Base-by-base conservation (phyloP, 2,329 filamentous ascomycete species). In the Apiospora marii region DNA sequence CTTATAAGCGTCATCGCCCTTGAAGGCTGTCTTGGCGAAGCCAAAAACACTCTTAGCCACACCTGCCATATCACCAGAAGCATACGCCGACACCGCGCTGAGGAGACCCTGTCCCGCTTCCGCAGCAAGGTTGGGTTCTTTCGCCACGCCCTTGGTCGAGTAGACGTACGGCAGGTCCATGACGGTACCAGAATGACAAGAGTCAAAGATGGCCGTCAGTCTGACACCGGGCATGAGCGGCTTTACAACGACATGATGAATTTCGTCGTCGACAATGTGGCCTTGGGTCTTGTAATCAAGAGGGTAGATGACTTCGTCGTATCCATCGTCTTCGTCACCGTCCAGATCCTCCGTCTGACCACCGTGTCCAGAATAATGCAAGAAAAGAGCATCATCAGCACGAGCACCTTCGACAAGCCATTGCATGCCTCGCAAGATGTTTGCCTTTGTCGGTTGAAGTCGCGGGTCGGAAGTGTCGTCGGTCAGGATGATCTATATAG, bases 1-100 rank as follows among this genome's bases (percentile, higher is more conserved):
- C 84, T 95, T 90, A 82, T 95, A 92, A 8, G 92, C 92, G n/a
- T 94, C 92, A 72, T 96, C 89, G 77, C 96, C 95, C 71, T 86
- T 90, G 22, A 93, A 92, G 14, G 94, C 95, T 83, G 96, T 97
- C 86, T 97, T 98, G 85, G 97, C 91, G 79, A 98, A 91, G 67
- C 92, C 91, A 81, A 96, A 89, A 41, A 96, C 90, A 71, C 93
- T 93, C 74, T 88, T 94, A 72, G 94, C 91, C 83, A 98, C 95
- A 76, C 94, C 91, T 74, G 92, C 90, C 75, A 98, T 87, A 81
- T 98, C 95, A 77, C 95, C 95, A 74, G 85, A 83, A 74, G 86
- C 86, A 78, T 90, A 90, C 19, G 89, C 87, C 6, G 88, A 88
- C 68, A 92, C 86, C 58, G 87, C 90, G 73, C 87, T 84, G 12